Conservation (phyloP, 352 stramenopile species). For the Phytophthora ohioensis region DNA sequence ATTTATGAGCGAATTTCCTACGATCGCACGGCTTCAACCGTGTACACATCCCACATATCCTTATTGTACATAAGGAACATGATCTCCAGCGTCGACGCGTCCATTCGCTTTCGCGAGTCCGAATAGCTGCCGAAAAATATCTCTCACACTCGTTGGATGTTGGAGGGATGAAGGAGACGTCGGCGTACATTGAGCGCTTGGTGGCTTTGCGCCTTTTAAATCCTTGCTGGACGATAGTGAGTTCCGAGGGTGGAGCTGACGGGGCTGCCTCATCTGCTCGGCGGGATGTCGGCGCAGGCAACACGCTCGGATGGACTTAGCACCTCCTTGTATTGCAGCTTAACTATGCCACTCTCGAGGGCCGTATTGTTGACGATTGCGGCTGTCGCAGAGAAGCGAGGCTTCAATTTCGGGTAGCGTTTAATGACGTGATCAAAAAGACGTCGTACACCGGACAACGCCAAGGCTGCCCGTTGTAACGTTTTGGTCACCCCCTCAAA, state of each 20-base stretch:
- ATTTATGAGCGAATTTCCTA: not conserved
- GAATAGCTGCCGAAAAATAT: slow-evolving; percentile 25
- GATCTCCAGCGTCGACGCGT: slow-evolving; percentile 25
- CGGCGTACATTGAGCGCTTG: slow-evolving; percentile 5
- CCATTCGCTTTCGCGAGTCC: slow-evolving; percentile 25
- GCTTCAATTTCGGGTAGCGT: slow-evolving; percentile 3
- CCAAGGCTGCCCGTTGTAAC: slow-evolving; percentile 14
- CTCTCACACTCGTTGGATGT: slow-evolving; percentile 27
- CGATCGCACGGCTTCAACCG: slow-evolving; percentile 7
- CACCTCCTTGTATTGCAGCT: slow-evolving; percentile 12
- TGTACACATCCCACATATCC: slow-evolving; percentile 26
- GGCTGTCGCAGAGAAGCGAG: slow-evolving; percentile 1
- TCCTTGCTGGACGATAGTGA: slow-evolving; percentile 8
- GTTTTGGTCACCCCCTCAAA: slow-evolving; percentile 31
- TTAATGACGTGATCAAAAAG: too few relatives aligned
- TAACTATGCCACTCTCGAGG: slow-evolving; percentile 17
- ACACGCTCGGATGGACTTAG: slow-evolving; percentile 3
- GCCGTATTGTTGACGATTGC: slow-evolving; percentile 18
- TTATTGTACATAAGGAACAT: slow-evolving; percentile 21
- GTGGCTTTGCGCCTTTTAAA: slow-evolving; percentile 11
- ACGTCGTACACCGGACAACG: not conserved
- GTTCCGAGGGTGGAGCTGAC: not conserved
- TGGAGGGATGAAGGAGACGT: slow-evolving; percentile 7
- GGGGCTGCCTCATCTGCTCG: not conserved
- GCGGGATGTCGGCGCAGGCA: slow-evolving; percentile 8